These are phyloP conservation scores for Termitomyces sp. DNA, from an alignment of 768 basidiomycete genomes.

Conservation along the genomic window DNA sequence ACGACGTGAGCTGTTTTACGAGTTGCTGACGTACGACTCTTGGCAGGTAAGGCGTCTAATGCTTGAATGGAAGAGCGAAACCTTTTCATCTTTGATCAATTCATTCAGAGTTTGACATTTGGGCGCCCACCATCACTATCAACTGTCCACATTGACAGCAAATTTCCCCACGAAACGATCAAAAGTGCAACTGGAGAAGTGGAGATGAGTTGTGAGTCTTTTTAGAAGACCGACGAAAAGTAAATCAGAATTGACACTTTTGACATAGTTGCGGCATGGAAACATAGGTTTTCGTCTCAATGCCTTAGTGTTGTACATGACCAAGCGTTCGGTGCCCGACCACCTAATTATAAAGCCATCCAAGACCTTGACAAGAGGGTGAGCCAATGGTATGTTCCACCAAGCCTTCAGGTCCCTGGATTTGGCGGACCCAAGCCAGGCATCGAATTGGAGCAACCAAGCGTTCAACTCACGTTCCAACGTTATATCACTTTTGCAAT, in stretches of 20 bases:
- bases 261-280: slow-evolving; percentile 59
- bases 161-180: slow-evolving; percentile 43
- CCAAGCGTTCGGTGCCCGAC: slow-evolving; percentile 59
- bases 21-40: slow-evolving; percentile 62
- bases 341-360: slow-evolving; percentile 56
- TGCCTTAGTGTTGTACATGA: slow-evolving; percentile 64
- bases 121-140: slow-evolving; percentile 67
- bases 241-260: background rate
- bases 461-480: slow-evolving; percentile 61
- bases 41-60: slow-evolving; percentile 49
- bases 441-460: slow-evolving; percentile 38
- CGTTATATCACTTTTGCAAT: slow-evolving; percentile 63
- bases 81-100: background rate
- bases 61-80: background rate
- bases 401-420: slow-evolving; percentile 59
- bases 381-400: slow-evolving; percentile 57
- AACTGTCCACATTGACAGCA: slow-evolving; percentile 49
- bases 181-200: slow-evolving; percentile 42
- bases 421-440: slow-evolving; percentile 46
- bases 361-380: slow-evolving; percentile 65
- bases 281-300: slow-evolving; percentile 58
- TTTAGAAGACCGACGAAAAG: background rate
- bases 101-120: slow-evolving; percentile 58
- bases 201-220: slow-evolving; percentile 57
- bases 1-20: slow-evolving; percentile 58